These are phyloP conservation scores for Thielaviopsis euricoi DNA, from an alignment of 2,329 filamentous ascomycete species.

Conservation along the genomic window DNA sequence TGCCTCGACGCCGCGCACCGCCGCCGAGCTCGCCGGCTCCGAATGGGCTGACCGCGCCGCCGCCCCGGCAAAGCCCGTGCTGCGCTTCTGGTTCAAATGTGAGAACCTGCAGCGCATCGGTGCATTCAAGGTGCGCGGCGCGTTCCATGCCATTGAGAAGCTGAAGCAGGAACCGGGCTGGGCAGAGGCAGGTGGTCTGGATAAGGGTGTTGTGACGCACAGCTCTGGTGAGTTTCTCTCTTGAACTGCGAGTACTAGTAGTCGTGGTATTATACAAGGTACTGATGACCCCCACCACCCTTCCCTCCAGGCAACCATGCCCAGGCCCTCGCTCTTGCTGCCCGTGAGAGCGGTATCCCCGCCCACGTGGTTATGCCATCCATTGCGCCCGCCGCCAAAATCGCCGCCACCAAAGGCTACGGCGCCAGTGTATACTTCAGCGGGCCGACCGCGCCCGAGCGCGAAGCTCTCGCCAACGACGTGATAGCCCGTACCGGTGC, in stretches of 20 bases:
- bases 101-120: slow-evolving; percentile 85
- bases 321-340: slow-evolving; percentile 78
- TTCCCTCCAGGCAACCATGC: slow-evolving; percentile 65
- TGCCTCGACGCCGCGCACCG: slow-evolving; percentile 52
- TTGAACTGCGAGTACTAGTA: neutral
- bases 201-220: slow-evolving; percentile 71
- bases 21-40: slow-evolving; percentile 36
- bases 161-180: slow-evolving; percentile 46
- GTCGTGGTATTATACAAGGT: neutral
- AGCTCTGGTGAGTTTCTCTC: slow-evolving; percentile 48
- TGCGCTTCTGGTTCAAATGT: slow-evolving; percentile 84
- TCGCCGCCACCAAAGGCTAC: slow-evolving; percentile 64
- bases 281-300: no score
- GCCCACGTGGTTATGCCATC: slow-evolving; percentile 84
- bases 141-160: slow-evolving; percentile 67
- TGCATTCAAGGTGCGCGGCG: slow-evolving; percentile 83
- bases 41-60: slow-evolving; percentile 38
- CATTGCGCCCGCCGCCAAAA: slow-evolving; percentile 75
- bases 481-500: slow-evolving; percentile 59
- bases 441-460: slow-evolving; percentile 63
- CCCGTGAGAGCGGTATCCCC: slow-evolving; percentile 53
- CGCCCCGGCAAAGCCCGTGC: slow-evolving; percentile 45
- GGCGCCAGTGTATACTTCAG: slow-evolving; percentile 67
- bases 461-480: slow-evolving; percentile 57
- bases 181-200: slow-evolving; percentile 39